Evolutionary conservation across 1,284 basidiomycete genomes (phyloP).

Genomic region (Cryptococcus sp.): DNA sequence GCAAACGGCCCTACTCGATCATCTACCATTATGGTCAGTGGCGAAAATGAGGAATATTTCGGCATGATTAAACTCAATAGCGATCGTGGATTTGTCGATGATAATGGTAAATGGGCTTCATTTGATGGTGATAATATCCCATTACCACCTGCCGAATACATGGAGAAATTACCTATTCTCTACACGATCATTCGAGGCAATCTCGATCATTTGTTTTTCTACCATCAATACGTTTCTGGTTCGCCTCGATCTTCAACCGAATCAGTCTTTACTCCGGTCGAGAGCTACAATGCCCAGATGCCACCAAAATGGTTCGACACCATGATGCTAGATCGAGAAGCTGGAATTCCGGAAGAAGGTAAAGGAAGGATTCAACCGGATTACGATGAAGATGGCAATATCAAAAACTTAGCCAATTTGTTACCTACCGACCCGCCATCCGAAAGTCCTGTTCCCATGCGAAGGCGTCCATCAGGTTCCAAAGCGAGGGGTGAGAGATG

Average conservation of each 20-base stretch:
- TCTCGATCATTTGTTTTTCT: not conserved
- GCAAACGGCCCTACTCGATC: not conserved
- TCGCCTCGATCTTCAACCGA: conserved; percentile 1
- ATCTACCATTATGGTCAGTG: not conserved
- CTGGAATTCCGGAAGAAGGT: conserved; percentile 4
- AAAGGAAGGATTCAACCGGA: not conserved
- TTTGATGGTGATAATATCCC: not conserved
- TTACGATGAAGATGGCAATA: conserved; percentile 11
- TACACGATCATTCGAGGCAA: not conserved
- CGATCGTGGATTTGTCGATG: conserved; percentile 5
- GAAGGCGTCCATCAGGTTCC: conserved; percentile 1
- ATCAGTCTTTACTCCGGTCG: conserved; percentile 2
- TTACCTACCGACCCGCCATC: conserved; percentile 22
- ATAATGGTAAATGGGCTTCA: not conserved
- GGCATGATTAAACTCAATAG: not conserved
- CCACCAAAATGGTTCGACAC: conserved; percentile 16
- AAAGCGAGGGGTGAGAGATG: not conserved
- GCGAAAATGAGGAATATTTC: too few species aligned
- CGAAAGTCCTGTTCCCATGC: conserved; percentile 9
- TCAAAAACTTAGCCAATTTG: conserved; percentile 10
- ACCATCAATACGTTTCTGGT: conserved; percentile 4
- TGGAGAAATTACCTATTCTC: not conserved
- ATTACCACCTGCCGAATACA: not conserved
- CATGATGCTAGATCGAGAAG: conserved; percentile 14
- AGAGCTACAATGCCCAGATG: not conserved